Conservation (phyloP, 495 filamentous ascomycete species). For the Penicillium pulvis region DNA sequence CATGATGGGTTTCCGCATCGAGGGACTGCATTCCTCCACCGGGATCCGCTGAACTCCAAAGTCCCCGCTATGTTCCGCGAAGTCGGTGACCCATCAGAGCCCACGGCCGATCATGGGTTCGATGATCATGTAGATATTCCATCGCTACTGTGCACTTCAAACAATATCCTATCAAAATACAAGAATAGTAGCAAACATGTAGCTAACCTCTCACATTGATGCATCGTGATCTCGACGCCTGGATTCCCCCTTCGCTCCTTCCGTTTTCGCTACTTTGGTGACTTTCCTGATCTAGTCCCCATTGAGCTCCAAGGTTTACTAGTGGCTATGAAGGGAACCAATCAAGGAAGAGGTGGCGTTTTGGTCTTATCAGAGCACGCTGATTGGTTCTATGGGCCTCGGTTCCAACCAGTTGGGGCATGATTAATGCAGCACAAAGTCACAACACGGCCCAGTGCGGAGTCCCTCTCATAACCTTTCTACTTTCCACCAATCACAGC, state of each 20-base stretch:
- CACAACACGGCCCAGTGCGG: background rate
- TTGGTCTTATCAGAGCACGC: slow-evolving; percentile 9
- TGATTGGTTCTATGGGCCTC: slow-evolving; percentile 1
- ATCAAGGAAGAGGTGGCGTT: slow-evolving; percentile 16
- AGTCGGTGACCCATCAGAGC: background rate
- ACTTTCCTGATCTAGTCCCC: background rate
- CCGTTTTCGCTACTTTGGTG: background rate
- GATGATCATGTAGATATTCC: too few species aligned
- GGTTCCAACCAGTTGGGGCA: background rate
- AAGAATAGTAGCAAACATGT: background rate
- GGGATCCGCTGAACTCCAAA: slow-evolving; percentile 1
- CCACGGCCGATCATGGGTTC: background rate
- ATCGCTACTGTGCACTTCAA: too few species aligned
- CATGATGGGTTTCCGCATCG: slow-evolving; percentile 5
- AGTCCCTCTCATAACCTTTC: background rate
- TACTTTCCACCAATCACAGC: background rate
- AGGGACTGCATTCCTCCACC: background rate
- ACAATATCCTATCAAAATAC: background rate
- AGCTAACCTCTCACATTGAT: background rate
- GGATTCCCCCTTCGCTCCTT: background rate
- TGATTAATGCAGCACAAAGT: background rate
- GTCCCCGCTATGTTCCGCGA: background rate
- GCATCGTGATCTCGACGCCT: background rate
- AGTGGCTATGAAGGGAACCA: background rate
- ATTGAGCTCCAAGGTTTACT: slow-evolving; percentile 11